A percentile compares a stretch with the other conserved stretches of the same genome.
Conservation (phyloP, 2,329 filamentous ascomycete genomes). For the Cryphonectria radicalis region DNA sequence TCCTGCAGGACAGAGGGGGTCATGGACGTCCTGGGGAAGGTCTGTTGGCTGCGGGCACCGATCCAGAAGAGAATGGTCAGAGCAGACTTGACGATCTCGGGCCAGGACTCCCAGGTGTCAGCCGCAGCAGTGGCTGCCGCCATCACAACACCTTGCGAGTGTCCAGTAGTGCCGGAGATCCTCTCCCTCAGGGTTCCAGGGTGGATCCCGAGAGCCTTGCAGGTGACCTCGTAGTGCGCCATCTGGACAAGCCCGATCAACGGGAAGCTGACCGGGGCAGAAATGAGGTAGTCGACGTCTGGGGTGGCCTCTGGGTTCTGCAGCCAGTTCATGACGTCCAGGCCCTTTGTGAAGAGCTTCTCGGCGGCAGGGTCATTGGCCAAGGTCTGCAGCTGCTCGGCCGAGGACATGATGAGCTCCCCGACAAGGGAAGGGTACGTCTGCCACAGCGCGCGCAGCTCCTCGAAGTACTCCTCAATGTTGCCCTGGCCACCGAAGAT, state of each 20-base stretch:
- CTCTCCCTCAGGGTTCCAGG: conserved; percentile 86
- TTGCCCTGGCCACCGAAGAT: conserved; percentile 98
- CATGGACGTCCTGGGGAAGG: conserved; percentile 92
- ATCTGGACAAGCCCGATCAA: conserved; percentile 95
- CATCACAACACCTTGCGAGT: conserved; percentile 95
- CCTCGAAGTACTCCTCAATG: conserved; percentile 99
- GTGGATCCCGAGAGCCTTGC: conserved; percentile 85
- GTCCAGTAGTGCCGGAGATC: conserved; percentile 87
- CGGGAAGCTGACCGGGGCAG: conserved; percentile 92
- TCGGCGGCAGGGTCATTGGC: conserved; percentile 83
- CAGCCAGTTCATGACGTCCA: conserved; percentile 94
- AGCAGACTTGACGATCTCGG: conserved; percentile 76
- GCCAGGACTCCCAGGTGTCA: conserved; percentile 91
- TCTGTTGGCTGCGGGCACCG: conserved; percentile 93
- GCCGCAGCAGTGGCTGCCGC: conserved; percentile 90
- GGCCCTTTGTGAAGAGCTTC: conserved; percentile 96
- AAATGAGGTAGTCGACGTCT: conserved; percentile 91
- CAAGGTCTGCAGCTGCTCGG: conserved; percentile 84
- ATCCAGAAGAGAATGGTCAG: conserved; percentile 98
- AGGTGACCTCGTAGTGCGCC: conserved; percentile 93
- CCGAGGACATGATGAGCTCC: conserved; percentile 79
- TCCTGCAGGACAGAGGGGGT: conserved; percentile 90
- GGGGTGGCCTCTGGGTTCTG: conserved; percentile 87
- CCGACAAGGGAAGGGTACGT: conserved; percentile 92
- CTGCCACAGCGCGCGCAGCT: conserved; percentile 86